These are phyloP conservation scores for Lanmaoa rubissima DNA, from an alignment of 768 basidiomycete genomes.

Conservation along the genomic window DNA sequence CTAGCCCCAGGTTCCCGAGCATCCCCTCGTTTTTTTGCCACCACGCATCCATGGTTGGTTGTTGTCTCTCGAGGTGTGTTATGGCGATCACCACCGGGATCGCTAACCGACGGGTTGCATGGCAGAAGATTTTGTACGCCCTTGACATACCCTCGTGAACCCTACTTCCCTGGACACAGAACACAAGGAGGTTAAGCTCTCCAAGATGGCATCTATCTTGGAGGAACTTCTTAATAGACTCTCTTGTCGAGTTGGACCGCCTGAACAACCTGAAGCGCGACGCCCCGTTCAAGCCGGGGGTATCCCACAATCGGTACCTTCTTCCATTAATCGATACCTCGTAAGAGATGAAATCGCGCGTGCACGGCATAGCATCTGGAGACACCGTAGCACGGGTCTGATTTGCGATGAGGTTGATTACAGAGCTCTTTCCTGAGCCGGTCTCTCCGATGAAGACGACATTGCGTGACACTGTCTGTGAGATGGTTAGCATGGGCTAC, in stretches of 20 bases:
- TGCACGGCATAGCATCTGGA: conserved; percentile 32
- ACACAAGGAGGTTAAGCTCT: conserved; percentile 25
- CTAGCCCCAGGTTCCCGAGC: conserved; percentile 19
- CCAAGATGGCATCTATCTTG: conserved; percentile 18
- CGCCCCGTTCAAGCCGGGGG: conserved; percentile 28
- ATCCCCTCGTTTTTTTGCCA: conserved; percentile 28
- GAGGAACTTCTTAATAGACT: conserved; percentile 32
- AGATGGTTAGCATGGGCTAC: neutral
- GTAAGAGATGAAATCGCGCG: conserved; percentile 26
- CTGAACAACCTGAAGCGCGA: conserved; percentile 7
- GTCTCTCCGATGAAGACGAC: conserved; percentile 37
- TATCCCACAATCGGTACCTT: conserved; percentile 31
- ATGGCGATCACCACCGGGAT: conserved; percentile 39
- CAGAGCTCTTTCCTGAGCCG: conserved; percentile 39
- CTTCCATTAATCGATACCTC: conserved; percentile 15
- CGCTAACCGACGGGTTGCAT: conserved; percentile 30
- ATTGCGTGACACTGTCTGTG: conserved; percentile 23
- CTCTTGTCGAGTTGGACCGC: neutral
- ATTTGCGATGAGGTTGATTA: conserved; percentile 40
- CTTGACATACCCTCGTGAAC: conserved; percentile 9
- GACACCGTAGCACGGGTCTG: conserved; percentile 25
- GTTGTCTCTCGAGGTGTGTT: conserved; percentile 36
- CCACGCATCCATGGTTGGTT: conserved; percentile 33
- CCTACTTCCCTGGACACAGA: conserved; percentile 24
- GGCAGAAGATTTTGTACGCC: conserved; percentile 27